These are phyloP conservation scores for Pythium guiyangense DNA, from an alignment of 352 stramenopile genomes.

Conservation along the genomic window DNA sequence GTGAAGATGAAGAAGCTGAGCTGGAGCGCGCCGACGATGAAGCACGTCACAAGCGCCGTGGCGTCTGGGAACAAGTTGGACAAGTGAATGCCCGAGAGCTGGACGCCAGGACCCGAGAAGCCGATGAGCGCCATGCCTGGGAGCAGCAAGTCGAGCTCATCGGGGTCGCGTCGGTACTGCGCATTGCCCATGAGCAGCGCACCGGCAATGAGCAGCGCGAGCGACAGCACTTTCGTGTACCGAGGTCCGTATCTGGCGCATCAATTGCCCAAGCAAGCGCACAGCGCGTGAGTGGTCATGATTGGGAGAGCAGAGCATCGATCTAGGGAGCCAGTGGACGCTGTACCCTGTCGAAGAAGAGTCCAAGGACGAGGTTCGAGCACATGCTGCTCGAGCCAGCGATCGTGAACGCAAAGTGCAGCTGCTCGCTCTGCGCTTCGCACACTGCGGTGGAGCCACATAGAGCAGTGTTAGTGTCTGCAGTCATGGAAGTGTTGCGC, in stretches of 20 bases:
- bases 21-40: constrained; percentile 66
- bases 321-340: too few relatives aligned
- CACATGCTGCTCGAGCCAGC: constrained; percentile 53
- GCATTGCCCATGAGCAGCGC: constrained; percentile 47
- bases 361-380: constrained; percentile 55
- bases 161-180: constrained; percentile 16
- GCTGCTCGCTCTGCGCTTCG: constrained; percentile 39
- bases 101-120: constrained; percentile 57
- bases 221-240: constrained; percentile 45
- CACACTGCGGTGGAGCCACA: too few relatives aligned
- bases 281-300: too few relatives aligned
- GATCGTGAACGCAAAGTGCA: constrained; percentile 64
- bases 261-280: too few relatives aligned
- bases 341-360: constrained; percentile 64
- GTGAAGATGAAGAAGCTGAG: constrained; percentile 76
- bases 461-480: too few relatives aligned
- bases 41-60: constrained; percentile 60
- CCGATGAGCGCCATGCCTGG: constrained; percentile 59
- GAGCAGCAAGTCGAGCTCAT: constrained; percentile 38
- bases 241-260: constrained; percentile 55
- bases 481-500: too few relatives aligned
- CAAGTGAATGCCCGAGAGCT: constrained; percentile 68
- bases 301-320: too few relatives aligned
- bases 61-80: constrained; percentile 70
- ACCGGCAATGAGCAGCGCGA: constrained; percentile 40